These are phyloP conservation scores for Planoprotostelium fungivorum DNA, from an alignment of 78 protist genomes.

Conservation along the genomic window DNA sequence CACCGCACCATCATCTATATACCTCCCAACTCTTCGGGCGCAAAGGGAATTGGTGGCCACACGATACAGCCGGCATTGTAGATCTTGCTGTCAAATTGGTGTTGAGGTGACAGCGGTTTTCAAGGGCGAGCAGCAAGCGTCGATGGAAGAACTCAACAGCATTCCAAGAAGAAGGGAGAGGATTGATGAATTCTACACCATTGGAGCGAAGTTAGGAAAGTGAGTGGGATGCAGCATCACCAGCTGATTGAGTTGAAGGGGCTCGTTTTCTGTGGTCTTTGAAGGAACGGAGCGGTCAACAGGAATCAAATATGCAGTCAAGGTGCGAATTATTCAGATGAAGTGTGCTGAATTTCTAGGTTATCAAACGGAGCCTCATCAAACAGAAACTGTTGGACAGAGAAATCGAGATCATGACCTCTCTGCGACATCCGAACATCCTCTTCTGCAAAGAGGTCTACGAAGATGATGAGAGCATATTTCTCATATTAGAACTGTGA, in stretches of 20 bases:
- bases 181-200: background rate
- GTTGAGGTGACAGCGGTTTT: too few relatives aligned
- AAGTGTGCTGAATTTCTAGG: slow-evolving; percentile 13
- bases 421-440: slow-evolving; percentile 56
- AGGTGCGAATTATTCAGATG: slow-evolving; percentile 25
- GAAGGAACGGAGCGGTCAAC: slow-evolving; percentile 40
- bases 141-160: too few relatives aligned
- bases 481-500: slow-evolving; percentile 62
- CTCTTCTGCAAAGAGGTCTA: slow-evolving; percentile 52
- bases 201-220: background rate
- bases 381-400: slow-evolving; percentile 45
- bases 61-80: too few relatives aligned
- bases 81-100: too few relatives aligned
- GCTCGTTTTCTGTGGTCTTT: slow-evolving; percentile 59
- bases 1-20: too few relatives aligned
- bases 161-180: too few relatives aligned
- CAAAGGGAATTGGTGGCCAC: too few relatives aligned
- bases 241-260: slow-evolving; percentile 6
- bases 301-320: slow-evolving; percentile 44
- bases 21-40: too few relatives aligned
- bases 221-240: background rate
- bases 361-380: slow-evolving; percentile 35
- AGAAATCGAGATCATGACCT: slow-evolving; percentile 71
- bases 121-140: too few relatives aligned
- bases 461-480: slow-evolving; percentile 28